Percentiles rank a stretch among this genome's conserved stretches.
These are phyloP conservation scores for Capillidium rhysosporum DNA, from an alignment of 371 early-diverging fungal species.

Conservation along the genomic window DNA sequence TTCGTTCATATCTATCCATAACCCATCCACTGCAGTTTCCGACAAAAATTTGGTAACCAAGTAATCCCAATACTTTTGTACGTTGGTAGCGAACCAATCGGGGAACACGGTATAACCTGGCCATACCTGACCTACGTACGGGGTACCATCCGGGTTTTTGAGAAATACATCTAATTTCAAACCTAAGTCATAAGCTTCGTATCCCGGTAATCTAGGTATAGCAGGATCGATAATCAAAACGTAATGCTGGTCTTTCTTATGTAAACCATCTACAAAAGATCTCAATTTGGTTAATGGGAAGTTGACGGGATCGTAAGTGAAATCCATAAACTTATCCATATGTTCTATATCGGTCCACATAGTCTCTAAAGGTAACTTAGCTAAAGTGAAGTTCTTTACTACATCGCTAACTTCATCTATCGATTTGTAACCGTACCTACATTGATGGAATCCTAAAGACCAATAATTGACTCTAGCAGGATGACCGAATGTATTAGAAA, in stretches of 20 bases:
- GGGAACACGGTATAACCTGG: conserved; percentile 46
- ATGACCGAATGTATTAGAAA: conserved; percentile 42
- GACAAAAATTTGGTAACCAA: conserved; percentile 19
- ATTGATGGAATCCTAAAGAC: conserved; percentile 3
- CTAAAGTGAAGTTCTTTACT: conserved; percentile 22
- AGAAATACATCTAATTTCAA: conserved; percentile 21
- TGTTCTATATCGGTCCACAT: conserved; percentile 57
- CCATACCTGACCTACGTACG: conserved; percentile 35
- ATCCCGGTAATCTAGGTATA: conserved; percentile 17
- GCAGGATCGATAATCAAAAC: conserved; percentile 35
- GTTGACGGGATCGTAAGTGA: conserved; percentile 22
- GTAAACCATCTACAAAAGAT: conserved; percentile 13
- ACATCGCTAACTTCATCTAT: conserved; percentile 30
- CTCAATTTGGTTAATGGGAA: conserved; percentile 18
- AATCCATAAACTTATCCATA: conserved; percentile 30
- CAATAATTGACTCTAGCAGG: conserved; percentile 30
- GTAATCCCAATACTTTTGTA: conserved; percentile 23
- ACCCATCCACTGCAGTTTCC: conserved; percentile 25
- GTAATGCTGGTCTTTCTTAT: conserved; percentile 18
- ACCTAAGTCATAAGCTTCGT: conserved; percentile 22
- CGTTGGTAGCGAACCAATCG: conserved; percentile 33
- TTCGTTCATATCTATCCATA: conserved; percentile 59
- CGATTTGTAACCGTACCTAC: conserved; percentile 38
- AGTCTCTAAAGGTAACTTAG: conserved; percentile 39
- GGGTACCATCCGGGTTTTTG: conserved; percentile 21